These are phyloP conservation scores for Zygotorulaspora mrakii DNA, from an alignment of 1,139 yeast species.

Conservation along the genomic window DNA sequence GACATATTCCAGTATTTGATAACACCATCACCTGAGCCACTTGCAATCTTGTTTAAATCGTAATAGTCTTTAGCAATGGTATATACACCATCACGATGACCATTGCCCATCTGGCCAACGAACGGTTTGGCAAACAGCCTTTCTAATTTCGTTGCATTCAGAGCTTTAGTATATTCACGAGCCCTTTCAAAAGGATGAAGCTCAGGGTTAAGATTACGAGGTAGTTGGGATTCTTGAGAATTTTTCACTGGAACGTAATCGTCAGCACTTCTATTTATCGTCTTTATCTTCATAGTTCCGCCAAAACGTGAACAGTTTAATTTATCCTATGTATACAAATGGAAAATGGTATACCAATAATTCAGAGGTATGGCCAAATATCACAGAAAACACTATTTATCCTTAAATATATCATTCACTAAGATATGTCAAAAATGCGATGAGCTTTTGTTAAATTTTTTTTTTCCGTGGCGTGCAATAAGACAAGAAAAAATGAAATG, in stretches of 20 bases:
- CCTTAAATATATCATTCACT: neutral
- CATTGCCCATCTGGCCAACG: conserved; percentile 89
- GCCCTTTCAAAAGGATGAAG: conserved; percentile 97
- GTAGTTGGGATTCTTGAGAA: conserved; percentile 81
- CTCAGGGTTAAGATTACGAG: conserved; percentile 90
- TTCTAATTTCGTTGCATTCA: conserved; percentile 92
- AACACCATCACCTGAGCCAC: conserved; percentile 94
- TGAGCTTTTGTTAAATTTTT: conserved; percentile 14
- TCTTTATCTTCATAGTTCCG: conserved; percentile 65
- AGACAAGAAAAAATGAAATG: conserved; percentile 3
- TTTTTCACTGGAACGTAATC: conserved; percentile 87
- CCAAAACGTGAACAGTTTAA: neutral
- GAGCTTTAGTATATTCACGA: conserved; percentile 89
- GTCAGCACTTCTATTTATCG: conserved; percentile 86
- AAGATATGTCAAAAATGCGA: conserved; percentile 9
- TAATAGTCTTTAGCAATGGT: conserved; percentile 75
- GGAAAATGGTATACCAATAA: neutral
- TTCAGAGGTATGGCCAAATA: neutral
- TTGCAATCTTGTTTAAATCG: conserved; percentile 70
- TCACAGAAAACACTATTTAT: neutral
- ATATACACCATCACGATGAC: conserved; percentile 96
- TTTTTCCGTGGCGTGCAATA: conserved; percentile 4
- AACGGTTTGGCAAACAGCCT: conserved; percentile 98
- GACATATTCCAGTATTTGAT: conserved; percentile 88
- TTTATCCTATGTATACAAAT: neutral